Evolutionary conservation across 1,284 basidiomycete species (phyloP), one percentile per base, ranked within the genome.

Genomic region (Xanthoconium separans): DNA sequence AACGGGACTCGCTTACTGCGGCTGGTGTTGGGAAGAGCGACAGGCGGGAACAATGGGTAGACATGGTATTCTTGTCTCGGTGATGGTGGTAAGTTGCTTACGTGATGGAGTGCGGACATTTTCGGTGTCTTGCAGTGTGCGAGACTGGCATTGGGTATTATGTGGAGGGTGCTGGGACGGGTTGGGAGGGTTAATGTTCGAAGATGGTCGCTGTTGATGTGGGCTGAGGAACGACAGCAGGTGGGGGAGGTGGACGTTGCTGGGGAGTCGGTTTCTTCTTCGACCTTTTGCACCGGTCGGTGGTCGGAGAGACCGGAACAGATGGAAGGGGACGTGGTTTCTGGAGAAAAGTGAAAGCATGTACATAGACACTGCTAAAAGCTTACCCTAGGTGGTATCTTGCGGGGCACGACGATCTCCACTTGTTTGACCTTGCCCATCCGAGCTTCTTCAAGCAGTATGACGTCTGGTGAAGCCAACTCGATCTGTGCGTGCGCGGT

Each of bases 101-200:
- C 81, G 78, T 15, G 76, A 72, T 4, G 85, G 84, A 12, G 84
- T 86, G 16, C 75, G 76, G 53, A 79, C 69, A 36, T 74, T 69
- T 56, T 82, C 80, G 16, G 71, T 3, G 77, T 78, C 61, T 85
- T 85, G 65, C 83, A 85, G 68, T 86, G 78, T 6, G 75, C 79
- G n/a, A 84, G 75, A 61, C 79, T 84, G 2, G 83, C 66, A 6
- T 77, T 78, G 4, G 84, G 84, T 58, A 81, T 82, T 81, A 84
- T 84, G 58, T 85, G 82, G 37, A 87, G 65, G 30, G 65, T 65
- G 41, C 47, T 57, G 16, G 65, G 63, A 20, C 66, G 66, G 29
- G 53, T 37, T 29, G 64, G 67, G 10, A 61, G 68, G 9, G 65
- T 66, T 47, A 72, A 67, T 62, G 65, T 63, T 16, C 62, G 65